These are phyloP conservation scores for Venturia aucupariae DNA, from an alignment of 2,329 filamentous ascomycete species.

Conservation along the genomic window DNA sequence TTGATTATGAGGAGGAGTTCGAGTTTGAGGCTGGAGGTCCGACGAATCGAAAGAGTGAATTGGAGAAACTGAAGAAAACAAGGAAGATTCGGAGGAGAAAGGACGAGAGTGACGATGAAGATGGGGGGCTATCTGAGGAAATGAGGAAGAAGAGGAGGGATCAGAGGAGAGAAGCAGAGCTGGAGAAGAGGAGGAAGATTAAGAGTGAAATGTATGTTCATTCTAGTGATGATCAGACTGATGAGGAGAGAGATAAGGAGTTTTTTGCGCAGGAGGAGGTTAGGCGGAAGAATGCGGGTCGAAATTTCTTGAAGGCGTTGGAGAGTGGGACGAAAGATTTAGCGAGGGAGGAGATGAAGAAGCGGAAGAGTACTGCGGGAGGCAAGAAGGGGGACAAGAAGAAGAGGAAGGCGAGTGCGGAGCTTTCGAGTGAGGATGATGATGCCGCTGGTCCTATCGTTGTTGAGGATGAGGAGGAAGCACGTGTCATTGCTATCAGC, in stretches of 20 bases:
- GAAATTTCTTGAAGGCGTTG: slow-evolving; percentile 13
- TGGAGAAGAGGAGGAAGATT: slow-evolving; percentile 68
- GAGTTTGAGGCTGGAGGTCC: slow-evolving; percentile 60
- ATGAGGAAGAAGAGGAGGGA: slow-evolving; percentile 49
- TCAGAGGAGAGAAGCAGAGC: slow-evolving; percentile 55
- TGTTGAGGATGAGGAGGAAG: slow-evolving; percentile 16
- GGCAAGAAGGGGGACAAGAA: slow-evolving; percentile 20
- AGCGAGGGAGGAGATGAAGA: slow-evolving; percentile 10
- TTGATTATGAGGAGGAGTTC: slow-evolving; percentile 45
- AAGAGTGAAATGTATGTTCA: slow-evolving; percentile 79
- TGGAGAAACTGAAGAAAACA: slow-evolving; percentile 32
- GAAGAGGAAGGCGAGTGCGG: slow-evolving; percentile 16
- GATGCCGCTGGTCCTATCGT: neutral
- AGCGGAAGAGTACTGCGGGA: slow-evolving; percentile 11
- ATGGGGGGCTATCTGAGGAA: slow-evolving; percentile 49
- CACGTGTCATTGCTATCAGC: slow-evolving; percentile 15
- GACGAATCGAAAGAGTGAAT: slow-evolving; percentile 46
- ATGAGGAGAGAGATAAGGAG: slow-evolving; percentile 59
- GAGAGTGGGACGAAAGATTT: slow-evolving; percentile 7
- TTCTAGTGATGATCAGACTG: slow-evolving; percentile 81
- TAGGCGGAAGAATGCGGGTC: slow-evolving; percentile 41
- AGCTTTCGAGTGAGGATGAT: slow-evolving; percentile 17
- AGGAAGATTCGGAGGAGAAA: slow-evolving; percentile 48
- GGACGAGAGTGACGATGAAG: slow-evolving; percentile 47
- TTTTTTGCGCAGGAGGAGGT: slow-evolving; percentile 73